These are phyloP conservation scores for Hanseniaspora jakobsenii DNA, from an alignment of 805 yeast genomes.

Conservation along the genomic window DNA sequence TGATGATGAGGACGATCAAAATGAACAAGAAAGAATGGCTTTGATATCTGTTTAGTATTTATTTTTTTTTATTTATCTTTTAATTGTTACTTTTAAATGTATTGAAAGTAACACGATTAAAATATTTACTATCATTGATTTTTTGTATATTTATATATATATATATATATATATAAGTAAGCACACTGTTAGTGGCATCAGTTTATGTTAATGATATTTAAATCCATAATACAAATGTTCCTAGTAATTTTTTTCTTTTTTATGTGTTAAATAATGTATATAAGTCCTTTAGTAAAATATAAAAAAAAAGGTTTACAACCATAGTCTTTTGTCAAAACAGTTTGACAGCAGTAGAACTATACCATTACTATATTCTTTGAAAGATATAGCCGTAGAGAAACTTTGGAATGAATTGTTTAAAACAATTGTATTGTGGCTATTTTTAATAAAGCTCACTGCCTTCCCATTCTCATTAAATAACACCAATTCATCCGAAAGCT, in stretches of 20 bases:
- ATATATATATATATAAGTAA: neutral
- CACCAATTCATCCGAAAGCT: too few species aligned
- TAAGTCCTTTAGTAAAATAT: too few species aligned
- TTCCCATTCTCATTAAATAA: slow-evolving; percentile 13
- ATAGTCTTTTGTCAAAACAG: slow-evolving; percentile 12
- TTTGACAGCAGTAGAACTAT: slow-evolving; percentile 2
- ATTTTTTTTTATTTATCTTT: too few species aligned
- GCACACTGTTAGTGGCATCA: too few species aligned
- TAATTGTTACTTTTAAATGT: too few species aligned
- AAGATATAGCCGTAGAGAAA: neutral
- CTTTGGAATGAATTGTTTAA: slow-evolving; percentile 6
- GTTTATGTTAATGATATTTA: too few species aligned
- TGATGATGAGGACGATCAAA: slow-evolving; percentile 4
- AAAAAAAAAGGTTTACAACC: too few species aligned
- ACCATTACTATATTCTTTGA: slow-evolving; percentile 6
- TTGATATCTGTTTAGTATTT: neutral
- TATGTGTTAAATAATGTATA: too few species aligned
- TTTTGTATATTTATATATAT: neutral
- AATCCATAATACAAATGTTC: too few species aligned
- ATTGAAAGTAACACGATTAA: neutral
- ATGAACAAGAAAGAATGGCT: neutral
- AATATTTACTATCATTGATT: neutral
- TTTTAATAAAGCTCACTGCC: neutral
- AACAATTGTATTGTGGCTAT: neutral
- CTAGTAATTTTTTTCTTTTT: too few species aligned